A percentile compares a stretch with the other conserved stretches of the same genome.
Conservation (phyloP, 2,329 filamentous ascomycete species). For the Phialophora verrucosa region DNA sequence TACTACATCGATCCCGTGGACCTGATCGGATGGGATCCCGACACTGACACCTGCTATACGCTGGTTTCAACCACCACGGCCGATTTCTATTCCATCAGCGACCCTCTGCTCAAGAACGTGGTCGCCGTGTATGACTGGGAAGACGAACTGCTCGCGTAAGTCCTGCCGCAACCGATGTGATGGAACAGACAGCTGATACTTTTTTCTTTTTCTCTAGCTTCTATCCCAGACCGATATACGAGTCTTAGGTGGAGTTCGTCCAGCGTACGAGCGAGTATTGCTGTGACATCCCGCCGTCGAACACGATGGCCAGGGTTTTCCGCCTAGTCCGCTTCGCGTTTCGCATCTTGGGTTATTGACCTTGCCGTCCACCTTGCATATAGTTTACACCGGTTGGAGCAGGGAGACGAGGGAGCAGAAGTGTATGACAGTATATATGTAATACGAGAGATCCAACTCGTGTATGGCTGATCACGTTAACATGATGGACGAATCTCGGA, state of each 20-base stretch:
- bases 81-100: conserved; percentile 6
- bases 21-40: background rate
- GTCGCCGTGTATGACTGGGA: conserved; percentile 12
- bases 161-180: background rate
- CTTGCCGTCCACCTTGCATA: too few relatives aligned
- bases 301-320: too few relatives aligned
- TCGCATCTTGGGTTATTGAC: too few relatives aligned
- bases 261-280: too few relatives aligned
- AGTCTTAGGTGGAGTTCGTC: background rate
- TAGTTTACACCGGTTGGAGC: too few relatives aligned
- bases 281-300: too few relatives aligned
- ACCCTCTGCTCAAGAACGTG: conserved; percentile 16
- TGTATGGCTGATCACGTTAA: too few relatives aligned
- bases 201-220: background rate
- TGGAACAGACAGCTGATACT: background rate
- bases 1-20: conserved; percentile 13
- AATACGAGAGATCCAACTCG: too few relatives aligned
- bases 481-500: too few relatives aligned
- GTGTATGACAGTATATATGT: too few relatives aligned
- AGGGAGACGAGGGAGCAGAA: too few relatives aligned
- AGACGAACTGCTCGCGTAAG: conserved; percentile 10
- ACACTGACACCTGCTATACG: background rate
- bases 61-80: background rate
- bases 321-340: too few relatives aligned
- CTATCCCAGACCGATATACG: background rate